A percentile compares a stretch with the other conserved stretches of the same genome.
phyloP scores from a whole-genome alignment of 148 eudicot genomes.

The Chenopodium album region DNA sequence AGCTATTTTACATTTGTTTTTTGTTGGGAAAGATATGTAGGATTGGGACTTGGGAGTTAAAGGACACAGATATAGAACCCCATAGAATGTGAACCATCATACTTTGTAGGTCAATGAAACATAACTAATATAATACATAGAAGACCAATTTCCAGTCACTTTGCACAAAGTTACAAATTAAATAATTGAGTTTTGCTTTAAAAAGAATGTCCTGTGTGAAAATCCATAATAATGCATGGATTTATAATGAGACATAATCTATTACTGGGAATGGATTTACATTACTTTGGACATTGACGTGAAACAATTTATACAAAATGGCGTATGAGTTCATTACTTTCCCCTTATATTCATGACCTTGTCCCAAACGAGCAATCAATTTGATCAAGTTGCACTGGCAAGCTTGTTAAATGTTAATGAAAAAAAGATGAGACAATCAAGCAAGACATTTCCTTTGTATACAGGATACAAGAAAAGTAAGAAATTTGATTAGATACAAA shows the following conservation, averaged over 20 bases:
- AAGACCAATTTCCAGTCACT: neutral
- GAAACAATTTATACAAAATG: neutral
- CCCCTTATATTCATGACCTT: neutral
- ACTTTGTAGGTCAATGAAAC: neutral
- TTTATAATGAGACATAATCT: neutral
- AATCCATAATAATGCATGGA: neutral
- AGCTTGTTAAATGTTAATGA: neutral
- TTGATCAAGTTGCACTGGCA: neutral
- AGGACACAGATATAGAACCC: neutral
- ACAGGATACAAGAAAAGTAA: neutral
- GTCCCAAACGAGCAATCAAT: neutral
- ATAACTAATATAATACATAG: neutral
- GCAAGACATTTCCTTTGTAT: neutral
- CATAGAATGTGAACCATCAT: neutral
- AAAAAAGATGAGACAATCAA: neutral
- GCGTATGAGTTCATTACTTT: neutral
- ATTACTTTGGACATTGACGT: neutral
- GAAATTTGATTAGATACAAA: neutral
- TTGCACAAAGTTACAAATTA: conserved; percentile 5
- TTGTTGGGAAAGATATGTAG: neutral
- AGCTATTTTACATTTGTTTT: neutral
- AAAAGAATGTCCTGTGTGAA: too few species aligned
- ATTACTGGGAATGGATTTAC: neutral
- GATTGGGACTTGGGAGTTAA: neutral
- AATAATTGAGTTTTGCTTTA: neutral